Evolutionary conservation across 2,329 filamentous ascomycete species (phyloP), one percentile per base, ranked within the genome.

Genomic region (Pyrenochaeta sp.): DNA sequence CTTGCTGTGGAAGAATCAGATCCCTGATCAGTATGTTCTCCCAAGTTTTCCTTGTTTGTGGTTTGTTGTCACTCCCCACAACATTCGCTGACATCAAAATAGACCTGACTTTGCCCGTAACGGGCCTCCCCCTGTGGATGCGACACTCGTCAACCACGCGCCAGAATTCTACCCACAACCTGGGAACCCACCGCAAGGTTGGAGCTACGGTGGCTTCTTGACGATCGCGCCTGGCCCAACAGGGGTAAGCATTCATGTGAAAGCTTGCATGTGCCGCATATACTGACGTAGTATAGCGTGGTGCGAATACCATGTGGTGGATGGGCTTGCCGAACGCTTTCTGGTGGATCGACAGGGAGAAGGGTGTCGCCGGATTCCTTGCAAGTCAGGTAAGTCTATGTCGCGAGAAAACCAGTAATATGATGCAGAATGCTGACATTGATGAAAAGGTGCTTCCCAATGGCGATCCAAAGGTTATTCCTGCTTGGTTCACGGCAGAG

Each of bases 1-100:
- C 11, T 72, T 82, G 29, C 88, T 90, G 84, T 90, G 87, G 69
- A 77, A 77, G 51, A 90, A 90, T 67, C 86, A 87, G 58, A 82
- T 88, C 45, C 79, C 83, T 0, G 54, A 81, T 1, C 66, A 73
- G 56, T 63, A 63, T 10, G 64, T 56, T 10, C 14, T 23, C 15
- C 29, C 32, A 31, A 21, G 17, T 11, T 18, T 44, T 17, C n/a
- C 41, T 27, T 18, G 4, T 31, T 17, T 14, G 17, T 10, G 41
- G 7, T 4, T 6, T 11, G 14, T 4, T 37, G 2, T 37, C 17
- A 4, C 36, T 20, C 20, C 10, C 20, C 12, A 14, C 20, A 14
- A 6, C 1, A 2, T 14, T 10, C 11, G 18, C 36, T 39, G 17
- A 39, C 36, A 14, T 10, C 11, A 20, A 39, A 18, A 18, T 44